These are phyloP conservation scores for Reutealis trisperma DNA, from an alignment of 345 rosid genomes.

Conservation along the genomic window DNA sequence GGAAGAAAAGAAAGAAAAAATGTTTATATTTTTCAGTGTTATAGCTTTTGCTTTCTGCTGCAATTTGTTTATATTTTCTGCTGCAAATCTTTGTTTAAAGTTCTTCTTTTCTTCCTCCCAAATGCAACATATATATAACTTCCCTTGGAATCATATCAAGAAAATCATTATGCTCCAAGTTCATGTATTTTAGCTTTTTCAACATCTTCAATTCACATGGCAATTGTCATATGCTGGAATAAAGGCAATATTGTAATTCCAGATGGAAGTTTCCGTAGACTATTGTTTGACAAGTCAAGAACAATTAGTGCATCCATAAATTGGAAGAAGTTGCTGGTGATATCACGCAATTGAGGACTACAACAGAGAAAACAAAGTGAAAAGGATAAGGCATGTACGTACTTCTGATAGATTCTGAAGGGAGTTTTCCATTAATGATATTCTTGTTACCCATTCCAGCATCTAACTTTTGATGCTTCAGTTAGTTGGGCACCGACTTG, in stretches of 20 bases:
- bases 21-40: no score
- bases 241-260: conserved; percentile 17
- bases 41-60: no score
- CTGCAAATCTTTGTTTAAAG: no score
- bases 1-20: no score
- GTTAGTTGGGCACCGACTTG: background rate
- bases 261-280: conserved; percentile 13
- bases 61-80: no score
- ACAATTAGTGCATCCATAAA: conserved; percentile 27
- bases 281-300: conserved; percentile 20
- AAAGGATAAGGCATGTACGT: background rate
- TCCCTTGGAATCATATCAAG: background rate
- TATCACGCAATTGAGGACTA: background rate
- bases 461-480: background rate
- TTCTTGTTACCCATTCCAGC: background rate
- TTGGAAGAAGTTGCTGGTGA: conserved; percentile 14
- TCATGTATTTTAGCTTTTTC: conserved; percentile 13
- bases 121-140: no score
- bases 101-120: no score
- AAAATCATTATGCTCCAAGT: background rate
- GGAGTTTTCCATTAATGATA: background rate
- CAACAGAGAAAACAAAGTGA: background rate
- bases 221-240: conserved; percentile 17
- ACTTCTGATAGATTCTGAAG: background rate
- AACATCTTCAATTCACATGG: conserved; percentile 27